Percentiles rank a stretch among this genome's conserved stretches.
These are phyloP conservation scores for Colletotrichum higginsianum DNA, from an alignment of 2,329 filamentous ascomycete species.

Conservation along the genomic window DNA sequence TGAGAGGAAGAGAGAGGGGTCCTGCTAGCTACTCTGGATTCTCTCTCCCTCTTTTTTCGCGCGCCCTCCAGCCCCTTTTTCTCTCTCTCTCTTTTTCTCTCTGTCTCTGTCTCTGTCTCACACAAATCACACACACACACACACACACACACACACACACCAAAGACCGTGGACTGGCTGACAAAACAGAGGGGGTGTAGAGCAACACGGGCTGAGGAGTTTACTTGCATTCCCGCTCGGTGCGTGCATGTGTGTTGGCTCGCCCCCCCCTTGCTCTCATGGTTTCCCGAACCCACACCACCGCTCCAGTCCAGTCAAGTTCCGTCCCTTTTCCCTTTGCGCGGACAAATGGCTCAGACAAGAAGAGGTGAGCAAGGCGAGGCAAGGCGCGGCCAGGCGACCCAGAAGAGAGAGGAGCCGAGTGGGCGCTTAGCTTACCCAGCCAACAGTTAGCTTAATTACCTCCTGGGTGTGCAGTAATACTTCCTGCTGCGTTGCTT, in stretches of 20 bases:
- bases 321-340: not conserved
- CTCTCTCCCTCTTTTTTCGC: too few relatives aligned
- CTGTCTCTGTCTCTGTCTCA: too few relatives aligned
- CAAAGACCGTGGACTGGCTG: too few relatives aligned
- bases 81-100: too few relatives aligned
- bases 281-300: conserved; percentile 2
- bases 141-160: too few relatives aligned
- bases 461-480: conserved; percentile 14
- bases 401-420: conserved; percentile 2
- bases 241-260: conserved; percentile 12
- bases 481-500: conserved; percentile 8
- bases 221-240: conserved; percentile 1
- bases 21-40: too few relatives aligned
- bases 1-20: not conserved
- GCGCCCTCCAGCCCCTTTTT: too few relatives aligned
- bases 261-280: conserved; percentile 4
- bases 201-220: not conserved
- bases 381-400: conserved; percentile 2
- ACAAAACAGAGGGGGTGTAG: too few relatives aligned
- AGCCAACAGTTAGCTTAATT: conserved; percentile 16
- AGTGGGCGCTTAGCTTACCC: conserved; percentile 24
- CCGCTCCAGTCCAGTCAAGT: conserved; percentile 13
- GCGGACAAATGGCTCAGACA: conserved; percentile 6
- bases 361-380: not conserved
- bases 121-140: too few relatives aligned